phyloP scores from a whole-genome alignment of 805 yeast genomes.

The Sungouiella thailandica region DNA sequence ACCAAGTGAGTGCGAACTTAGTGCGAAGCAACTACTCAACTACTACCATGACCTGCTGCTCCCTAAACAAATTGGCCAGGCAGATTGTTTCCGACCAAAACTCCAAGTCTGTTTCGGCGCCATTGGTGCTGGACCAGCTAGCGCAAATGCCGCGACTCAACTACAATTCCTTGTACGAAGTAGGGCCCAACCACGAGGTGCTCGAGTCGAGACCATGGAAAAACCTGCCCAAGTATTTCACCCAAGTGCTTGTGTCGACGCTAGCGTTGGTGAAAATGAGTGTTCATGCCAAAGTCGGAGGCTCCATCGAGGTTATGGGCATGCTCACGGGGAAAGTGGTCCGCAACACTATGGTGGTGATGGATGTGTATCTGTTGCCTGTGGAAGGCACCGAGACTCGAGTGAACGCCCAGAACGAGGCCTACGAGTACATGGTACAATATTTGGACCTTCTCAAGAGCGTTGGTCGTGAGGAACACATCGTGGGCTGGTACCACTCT shows the following conservation, averaged over 20 bases:
- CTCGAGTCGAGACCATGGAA: slow-evolving; percentile 46
- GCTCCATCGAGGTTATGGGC: slow-evolving; percentile 91
- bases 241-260: slow-evolving; percentile 58
- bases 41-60: neutral
- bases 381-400: slow-evolving; percentile 96
- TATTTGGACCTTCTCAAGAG: slow-evolving; percentile 56
- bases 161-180: slow-evolving; percentile 9
- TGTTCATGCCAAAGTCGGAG: slow-evolving; percentile 78
- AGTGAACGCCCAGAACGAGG: slow-evolving; percentile 91
- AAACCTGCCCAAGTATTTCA: slow-evolving; percentile 54
- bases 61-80: neutral
- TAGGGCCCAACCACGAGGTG: slow-evolving; percentile 5
- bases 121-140: neutral
- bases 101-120: neutral
- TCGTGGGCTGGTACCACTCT: slow-evolving; percentile 96
- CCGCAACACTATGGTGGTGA: slow-evolving; percentile 53
- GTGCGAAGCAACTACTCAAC: neutral
- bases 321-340: slow-evolving; percentile 78
- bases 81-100: neutral
- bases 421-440: slow-evolving; percentile 91
- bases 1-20: too few species aligned
- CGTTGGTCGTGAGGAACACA: slow-evolving; percentile 49
- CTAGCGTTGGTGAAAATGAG: slow-evolving; percentile 73
- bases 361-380: slow-evolving; percentile 83
- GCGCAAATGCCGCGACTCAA: neutral